phyloP scores from a whole-genome alignment of 2,329 filamentous ascomycete genomes.

The Nemania bipapillata region DNA sequence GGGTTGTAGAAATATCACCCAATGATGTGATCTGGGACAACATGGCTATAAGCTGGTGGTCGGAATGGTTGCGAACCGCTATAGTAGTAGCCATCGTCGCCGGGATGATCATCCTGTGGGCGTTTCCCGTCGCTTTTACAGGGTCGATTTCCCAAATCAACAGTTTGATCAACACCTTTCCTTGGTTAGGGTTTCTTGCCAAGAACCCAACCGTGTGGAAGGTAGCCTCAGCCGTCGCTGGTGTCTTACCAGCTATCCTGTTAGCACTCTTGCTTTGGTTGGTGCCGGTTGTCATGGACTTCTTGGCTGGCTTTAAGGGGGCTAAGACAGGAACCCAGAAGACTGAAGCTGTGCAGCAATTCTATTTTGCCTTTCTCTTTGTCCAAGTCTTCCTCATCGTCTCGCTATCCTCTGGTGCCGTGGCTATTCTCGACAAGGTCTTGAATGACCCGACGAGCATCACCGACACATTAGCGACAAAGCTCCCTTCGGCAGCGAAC shows the following conservation, averaged over 20 bases:
- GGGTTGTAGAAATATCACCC: conserved; percentile 92
- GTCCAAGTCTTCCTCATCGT: conserved; percentile 95
- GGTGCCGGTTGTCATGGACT: conserved; percentile 79
- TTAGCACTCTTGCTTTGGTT: conserved; percentile 82
- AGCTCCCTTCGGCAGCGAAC: conserved; percentile 86
- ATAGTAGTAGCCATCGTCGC: conserved; percentile 73
- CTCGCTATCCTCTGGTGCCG: conserved; percentile 78
- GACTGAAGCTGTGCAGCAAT: conserved; percentile 86
- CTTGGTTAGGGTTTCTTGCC: conserved; percentile 77
- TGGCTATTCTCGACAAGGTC: conserved; percentile 70
- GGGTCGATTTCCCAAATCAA: conserved; percentile 82
- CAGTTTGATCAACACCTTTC: conserved; percentile 70
- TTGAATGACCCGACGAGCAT: conserved; percentile 71
- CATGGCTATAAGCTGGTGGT: conserved; percentile 96
- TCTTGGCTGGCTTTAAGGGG: conserved; percentile 78
- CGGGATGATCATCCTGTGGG: conserved; percentile 87
- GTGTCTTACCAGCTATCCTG: conserved; percentile 83
- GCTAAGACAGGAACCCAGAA: conserved; percentile 83
- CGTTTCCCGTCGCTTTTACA: conserved; percentile 88
- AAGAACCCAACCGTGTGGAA: conserved; percentile 69
- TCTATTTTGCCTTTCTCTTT: conserved; percentile 94
- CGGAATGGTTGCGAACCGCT: conserved; percentile 78
- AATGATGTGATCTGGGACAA: conserved; percentile 97
- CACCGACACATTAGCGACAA: conserved; percentile 76
- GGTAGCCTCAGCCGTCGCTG: conserved; percentile 74